Base-by-base conservation (phyloP, 1,284 basidiomycete species). In the Ceratobasidium sp. region DNA sequence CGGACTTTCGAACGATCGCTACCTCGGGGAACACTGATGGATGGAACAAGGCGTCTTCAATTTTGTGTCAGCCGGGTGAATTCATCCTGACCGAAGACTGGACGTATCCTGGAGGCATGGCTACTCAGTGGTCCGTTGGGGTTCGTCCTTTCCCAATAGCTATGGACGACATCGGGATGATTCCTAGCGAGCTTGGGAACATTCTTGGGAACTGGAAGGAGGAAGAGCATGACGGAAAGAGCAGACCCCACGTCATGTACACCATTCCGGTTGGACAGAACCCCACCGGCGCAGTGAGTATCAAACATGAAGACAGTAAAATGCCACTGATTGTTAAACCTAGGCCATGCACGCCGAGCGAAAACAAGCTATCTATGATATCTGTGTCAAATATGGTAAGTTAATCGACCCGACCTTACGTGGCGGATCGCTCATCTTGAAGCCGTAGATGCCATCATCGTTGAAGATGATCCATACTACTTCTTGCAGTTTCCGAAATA, bases 381-480 rank as follows among this genome's bases (percentile, higher is more conserved):
- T 95, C 74, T 93, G 91, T 76, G 89, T 91, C 69, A 91, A 94
- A 83, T 95, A 89, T 81, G 91, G 91, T 89, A 78, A 65, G 84
- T 76, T 64, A 11, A 72, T 79, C 36, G 11, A 5, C 36, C 36
- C 36, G 11, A 47, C 69, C 14, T n/a, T 36, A 8, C 36, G 11
- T 22, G 31, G 27, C 17, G 78, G 79, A 29, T 54, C 59, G 19
- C 36, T 75, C 9, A 47, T 62, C 47, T 29, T 24, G 51, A 24
- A 11, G 29, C 41, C 48, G 19, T 79, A 89, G 89, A 94, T 78
- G 79, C 92, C 22, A 88, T 93, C 77, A 92, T 93, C 76, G 87
- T 90, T 74, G 92, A 94, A 83, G 92, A 94, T 78, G 93, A 94
- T 82, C 93, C 93, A 8, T 95, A 95, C 82, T 94, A 89, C 81